A percentile compares a stretch with the other conserved stretches of the same genome.
Conservation (phyloP, 768 basidiomycete species). For the Cantharellus cinnabarinus region DNA sequence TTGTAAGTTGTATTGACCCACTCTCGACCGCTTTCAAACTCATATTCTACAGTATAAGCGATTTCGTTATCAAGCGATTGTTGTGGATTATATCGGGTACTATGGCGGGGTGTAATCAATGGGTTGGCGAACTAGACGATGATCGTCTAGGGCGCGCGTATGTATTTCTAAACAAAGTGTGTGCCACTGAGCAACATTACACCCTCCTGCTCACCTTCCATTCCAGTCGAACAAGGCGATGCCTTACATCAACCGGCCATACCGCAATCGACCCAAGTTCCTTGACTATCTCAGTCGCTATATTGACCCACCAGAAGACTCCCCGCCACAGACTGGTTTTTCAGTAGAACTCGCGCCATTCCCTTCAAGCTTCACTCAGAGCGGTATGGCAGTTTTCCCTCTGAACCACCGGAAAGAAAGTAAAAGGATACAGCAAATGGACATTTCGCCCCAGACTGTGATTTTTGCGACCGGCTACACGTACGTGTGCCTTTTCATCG, state of each 20-base stretch:
- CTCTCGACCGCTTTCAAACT: background rate
- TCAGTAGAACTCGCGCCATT: conserved; percentile 36
- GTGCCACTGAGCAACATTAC: background rate
- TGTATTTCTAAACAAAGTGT: conserved; percentile 40
- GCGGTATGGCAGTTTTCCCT: conserved; percentile 29
- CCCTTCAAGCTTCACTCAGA: conserved; percentile 24
- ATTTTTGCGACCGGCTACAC: conserved; percentile 31
- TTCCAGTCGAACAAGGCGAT: conserved; percentile 33
- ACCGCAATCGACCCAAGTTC: conserved; percentile 23
- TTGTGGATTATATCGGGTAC: conserved; percentile 40
- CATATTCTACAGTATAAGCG: conserved; percentile 14
- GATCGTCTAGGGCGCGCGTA: conserved; percentile 38
- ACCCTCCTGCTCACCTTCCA: background rate
- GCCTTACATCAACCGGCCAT: conserved; percentile 40
- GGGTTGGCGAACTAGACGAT: conserved; percentile 35
- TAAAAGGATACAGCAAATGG: conserved; percentile 20
- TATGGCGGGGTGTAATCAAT: conserved; percentile 39
- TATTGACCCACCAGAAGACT: conserved; percentile 34
- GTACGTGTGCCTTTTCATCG: background rate
- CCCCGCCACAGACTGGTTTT: conserved; percentile 24
- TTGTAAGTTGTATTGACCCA: conserved; percentile 20
- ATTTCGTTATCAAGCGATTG: conserved; percentile 38
- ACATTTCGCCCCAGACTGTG: conserved; percentile 28
- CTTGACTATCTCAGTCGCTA: conserved; percentile 33
- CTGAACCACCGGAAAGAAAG: conserved; percentile 24